Conservation (phyloP, 2,329 filamentous ascomycete species). For the Neopestalotiopsis clavispora region DNA sequence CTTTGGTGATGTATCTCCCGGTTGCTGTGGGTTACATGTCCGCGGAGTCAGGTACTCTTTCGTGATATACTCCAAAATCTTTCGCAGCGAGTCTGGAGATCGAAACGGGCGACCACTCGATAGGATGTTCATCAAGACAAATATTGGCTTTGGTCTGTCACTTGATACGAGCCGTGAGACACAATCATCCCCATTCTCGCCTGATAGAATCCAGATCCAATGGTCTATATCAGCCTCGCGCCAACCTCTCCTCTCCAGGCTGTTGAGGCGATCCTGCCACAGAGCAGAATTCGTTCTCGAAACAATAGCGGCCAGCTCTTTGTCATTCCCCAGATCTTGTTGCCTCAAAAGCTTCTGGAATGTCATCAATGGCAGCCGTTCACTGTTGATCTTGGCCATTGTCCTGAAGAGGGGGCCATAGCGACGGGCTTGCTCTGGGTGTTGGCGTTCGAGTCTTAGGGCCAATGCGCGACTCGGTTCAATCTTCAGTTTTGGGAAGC, state of each 20-base stretch:
- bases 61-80: conserved; percentile 41
- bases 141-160: conserved; percentile 42
- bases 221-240: conserved; percentile 39
- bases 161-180: conserved; percentile 41
- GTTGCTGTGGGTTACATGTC: conserved; percentile 10
- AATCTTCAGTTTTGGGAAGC: conserved; percentile 23
- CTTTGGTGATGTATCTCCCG: neutral
- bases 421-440: conserved; percentile 22
- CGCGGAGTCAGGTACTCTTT: conserved; percentile 25
- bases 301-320: conserved; percentile 20
- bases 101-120: conserved; percentile 38
- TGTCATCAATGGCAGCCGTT: conserved; percentile 34
- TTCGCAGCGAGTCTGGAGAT: conserved; percentile 34
- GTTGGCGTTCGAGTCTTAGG: conserved; percentile 28
- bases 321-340: conserved; percentile 28
- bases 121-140: conserved; percentile 43
- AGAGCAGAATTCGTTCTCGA: conserved; percentile 24
- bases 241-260: conserved; percentile 38
- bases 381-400: conserved; percentile 24
- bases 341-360: conserved; percentile 30
- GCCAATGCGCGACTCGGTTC: conserved; percentile 32
- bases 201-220: conserved; percentile 48
- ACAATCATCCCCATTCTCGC: conserved; percentile 38
- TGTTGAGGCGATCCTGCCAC: conserved; percentile 38
- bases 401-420: conserved; percentile 17